These are phyloP conservation scores for Salix caprea DNA, from an alignment of 345 rosid genomes.

Conservation along the genomic window DNA sequence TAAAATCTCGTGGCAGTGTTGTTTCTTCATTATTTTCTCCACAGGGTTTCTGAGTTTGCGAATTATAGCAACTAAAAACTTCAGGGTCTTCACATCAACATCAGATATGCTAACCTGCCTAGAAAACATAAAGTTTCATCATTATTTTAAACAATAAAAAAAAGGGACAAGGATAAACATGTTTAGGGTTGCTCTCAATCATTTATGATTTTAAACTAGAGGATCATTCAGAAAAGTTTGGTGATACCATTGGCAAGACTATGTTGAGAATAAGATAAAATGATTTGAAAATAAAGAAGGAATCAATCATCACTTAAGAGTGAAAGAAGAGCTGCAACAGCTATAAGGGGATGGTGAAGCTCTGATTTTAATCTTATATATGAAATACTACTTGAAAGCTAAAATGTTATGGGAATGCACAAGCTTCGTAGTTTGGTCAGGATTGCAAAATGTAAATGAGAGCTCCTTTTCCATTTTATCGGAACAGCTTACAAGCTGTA, in stretches of 20 bases:
- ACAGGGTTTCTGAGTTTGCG: slow-evolving; percentile 35
- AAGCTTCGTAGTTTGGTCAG: neutral
- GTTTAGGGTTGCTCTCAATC: neutral
- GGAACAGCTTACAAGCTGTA: neutral
- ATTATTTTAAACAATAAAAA: neutral
- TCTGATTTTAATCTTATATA: neutral
- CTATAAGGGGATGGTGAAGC: neutral
- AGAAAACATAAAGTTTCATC: slow-evolving; percentile 25
- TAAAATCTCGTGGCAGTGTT: slow-evolving; percentile 40
- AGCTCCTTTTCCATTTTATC: neutral
- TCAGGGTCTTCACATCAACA: slow-evolving; percentile 56
- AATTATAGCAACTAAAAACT: slow-evolving; percentile 42
- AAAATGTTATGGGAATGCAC: neutral
- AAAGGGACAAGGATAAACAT: neutral
- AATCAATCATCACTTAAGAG: neutral
- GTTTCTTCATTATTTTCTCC: slow-evolving; percentile 28
- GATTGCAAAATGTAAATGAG: neutral
- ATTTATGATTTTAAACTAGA: neutral
- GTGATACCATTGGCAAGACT: neutral
- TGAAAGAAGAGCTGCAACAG: neutral
- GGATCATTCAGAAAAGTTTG: neutral
- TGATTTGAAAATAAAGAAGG: neutral
- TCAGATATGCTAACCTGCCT: slow-evolving; percentile 58
- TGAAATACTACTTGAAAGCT: neutral
- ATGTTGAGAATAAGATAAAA: neutral